Percentiles rank a stretch among this genome's conserved stretches.
Conservation (phyloP, 2,329 filamentous ascomycete species). For the Calonectria fujianensis region DNA sequence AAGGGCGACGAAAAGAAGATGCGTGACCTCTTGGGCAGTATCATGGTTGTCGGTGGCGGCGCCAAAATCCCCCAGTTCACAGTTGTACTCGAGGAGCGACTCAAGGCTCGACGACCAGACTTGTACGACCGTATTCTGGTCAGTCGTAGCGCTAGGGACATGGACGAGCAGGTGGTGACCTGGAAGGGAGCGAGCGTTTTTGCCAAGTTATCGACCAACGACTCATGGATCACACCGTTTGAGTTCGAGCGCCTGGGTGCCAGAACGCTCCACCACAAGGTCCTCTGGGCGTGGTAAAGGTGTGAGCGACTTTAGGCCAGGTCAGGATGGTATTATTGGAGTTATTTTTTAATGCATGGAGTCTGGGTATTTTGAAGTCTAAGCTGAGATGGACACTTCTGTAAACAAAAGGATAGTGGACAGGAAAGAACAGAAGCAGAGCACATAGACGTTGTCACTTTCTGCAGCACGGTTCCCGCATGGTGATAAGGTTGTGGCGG, state of each 20-base stretch:
- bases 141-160: slow-evolving; percentile 86
- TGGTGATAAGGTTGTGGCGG: neutral
- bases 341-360: slow-evolving; percentile 52
- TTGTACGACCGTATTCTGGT: slow-evolving; percentile 77
- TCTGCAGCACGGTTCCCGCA: neutral
- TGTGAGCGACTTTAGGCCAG: slow-evolving; percentile 10
- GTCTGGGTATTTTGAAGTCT: slow-evolving; percentile 50
- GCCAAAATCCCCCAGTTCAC: slow-evolving; percentile 88
- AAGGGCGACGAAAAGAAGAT: slow-evolving; percentile 94
- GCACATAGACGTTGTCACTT: slow-evolving; percentile 20
- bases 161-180: slow-evolving; percentile 96
- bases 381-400: slow-evolving; percentile 28
- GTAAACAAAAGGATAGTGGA: slow-evolving; percentile 30
- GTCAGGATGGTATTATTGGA: slow-evolving; percentile 43
- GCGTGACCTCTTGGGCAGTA: slow-evolving; percentile 90
- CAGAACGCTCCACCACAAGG: slow-evolving; percentile 89
- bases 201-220: slow-evolving; percentile 92
- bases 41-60: slow-evolving; percentile 93
- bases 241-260: slow-evolving; percentile 93
- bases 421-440: slow-evolving; percentile 22
- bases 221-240: slow-evolving; percentile 91
- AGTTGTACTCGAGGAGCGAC: slow-evolving; percentile 86
- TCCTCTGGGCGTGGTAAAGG: slow-evolving; percentile 76
- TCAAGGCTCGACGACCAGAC: slow-evolving; percentile 80
- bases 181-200: slow-evolving; percentile 99